Evolutionary conservation across 2,329 filamentous ascomycete species (phyloP), one percentile per base, ranked within the genome.

Genomic region (Verticillium isaacii): DNA sequence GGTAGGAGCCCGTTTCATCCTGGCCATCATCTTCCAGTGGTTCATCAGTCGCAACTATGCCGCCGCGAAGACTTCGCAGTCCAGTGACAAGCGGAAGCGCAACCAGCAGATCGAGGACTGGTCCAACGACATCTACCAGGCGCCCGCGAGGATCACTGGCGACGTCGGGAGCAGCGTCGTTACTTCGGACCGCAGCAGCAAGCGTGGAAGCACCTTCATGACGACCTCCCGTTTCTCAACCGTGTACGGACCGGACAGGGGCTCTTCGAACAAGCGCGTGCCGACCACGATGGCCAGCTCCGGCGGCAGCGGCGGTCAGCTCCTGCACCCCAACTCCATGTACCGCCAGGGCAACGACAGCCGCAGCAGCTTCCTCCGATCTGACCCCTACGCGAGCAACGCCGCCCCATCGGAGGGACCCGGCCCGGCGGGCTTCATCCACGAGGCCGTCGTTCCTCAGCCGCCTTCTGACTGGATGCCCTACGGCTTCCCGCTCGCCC

Each of bases 211-310:
- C 74, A 82, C 82, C 36, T 96, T 99, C 78, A 80, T 99, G 63
- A 96, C 91, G 0, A 98, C 93, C 0, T 98, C 94, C 56, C 88
- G 95, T 56, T 99, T 99, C 77, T 96, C 94, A 2, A 91, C 93
- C 66, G 91, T 94, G 0, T 96, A 96, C 72, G 90, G 90, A 32
- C 84, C 89, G 58, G 92, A 96, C 60, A 85, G 86, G 60, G 71
- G 12, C 50, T 60, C 68, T 45, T 45, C 41, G 14, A 74, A 78
- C 60, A 82, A 74, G 70, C 80, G 74, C 74, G 83, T 78, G 75
- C 93, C 92, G 8, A 97, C 93, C 1, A 99, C 95, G 1, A 99
- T 99, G 95, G 91, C 92, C 2, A 97, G 91, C 70, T 95, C 98
- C 73, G 84, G 86, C 66, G 84, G 86, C 66, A 88, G 90, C 0